Conservation (phyloP, 2,329 filamentous ascomycete genomes). For the Aureobasidium melanogenum region DNA sequence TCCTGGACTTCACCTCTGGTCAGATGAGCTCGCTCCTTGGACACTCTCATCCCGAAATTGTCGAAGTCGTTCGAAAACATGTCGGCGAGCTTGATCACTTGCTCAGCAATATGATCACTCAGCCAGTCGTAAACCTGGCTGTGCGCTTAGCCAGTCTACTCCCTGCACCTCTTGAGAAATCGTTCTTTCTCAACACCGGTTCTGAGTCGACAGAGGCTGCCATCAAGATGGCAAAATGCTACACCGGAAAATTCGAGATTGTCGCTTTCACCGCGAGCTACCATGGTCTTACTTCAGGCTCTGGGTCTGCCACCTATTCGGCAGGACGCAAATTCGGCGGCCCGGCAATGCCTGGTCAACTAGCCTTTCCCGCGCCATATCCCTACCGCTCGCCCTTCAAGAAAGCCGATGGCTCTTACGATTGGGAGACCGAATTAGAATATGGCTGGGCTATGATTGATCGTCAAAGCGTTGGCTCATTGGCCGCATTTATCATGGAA, state of each 20-base stretch:
- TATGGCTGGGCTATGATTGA: conserved; percentile 56
- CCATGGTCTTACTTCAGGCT: conserved; percentile 52
- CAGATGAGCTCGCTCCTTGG: conserved; percentile 53
- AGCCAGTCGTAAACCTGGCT: conserved; percentile 48
- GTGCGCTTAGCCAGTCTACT: conserved; percentile 42
- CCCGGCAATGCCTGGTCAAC: conserved; percentile 45
- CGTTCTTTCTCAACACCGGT: conserved; percentile 51
- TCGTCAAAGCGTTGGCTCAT: conserved; percentile 48
- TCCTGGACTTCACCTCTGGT: conserved; percentile 53
- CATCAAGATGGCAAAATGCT: conserved; percentile 55
- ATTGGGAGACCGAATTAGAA: conserved; percentile 57
- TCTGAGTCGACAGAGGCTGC: conserved; percentile 50
- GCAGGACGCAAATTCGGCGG: conserved; percentile 42
- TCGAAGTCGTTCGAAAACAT: conserved; percentile 42
- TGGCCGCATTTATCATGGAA: conserved; percentile 56
- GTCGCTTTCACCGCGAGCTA: conserved; percentile 51
- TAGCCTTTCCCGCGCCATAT: conserved; percentile 51
- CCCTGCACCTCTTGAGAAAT: conserved; percentile 43
- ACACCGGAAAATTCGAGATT: conserved; percentile 57
- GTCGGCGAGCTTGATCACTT: conserved; percentile 49
- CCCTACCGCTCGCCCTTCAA: conserved; percentile 55
- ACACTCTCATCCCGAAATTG: conserved; percentile 50
- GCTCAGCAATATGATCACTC: conserved; percentile 50
- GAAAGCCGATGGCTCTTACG: conserved; percentile 50
- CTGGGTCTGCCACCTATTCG: conserved; percentile 46